Evolutionary conservation across 225 moss, liverwort and hornwort genomes (phyloP), one percentile per base, ranked within the genome.

Genomic region (Pleurozium schreberi): DNA sequence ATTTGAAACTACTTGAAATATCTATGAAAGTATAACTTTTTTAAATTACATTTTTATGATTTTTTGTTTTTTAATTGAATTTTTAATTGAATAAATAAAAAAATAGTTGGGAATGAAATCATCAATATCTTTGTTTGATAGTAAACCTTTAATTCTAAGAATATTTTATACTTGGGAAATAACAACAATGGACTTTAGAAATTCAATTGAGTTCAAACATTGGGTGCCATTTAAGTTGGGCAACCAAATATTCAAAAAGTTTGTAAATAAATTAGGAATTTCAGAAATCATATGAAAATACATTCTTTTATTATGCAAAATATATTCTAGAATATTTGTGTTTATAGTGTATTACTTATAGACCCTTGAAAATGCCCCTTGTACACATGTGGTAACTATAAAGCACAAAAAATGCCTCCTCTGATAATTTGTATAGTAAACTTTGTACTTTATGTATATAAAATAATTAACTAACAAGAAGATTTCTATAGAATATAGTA

Each of bases 291-390:
- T 18, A 18, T 47, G 18, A 74, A 18, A 45, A 27, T 30, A 10
- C 0, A 43, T 30, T 74, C 16, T 47, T 47, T 6, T 18, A 30
- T 11, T 30, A 30, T 74, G 11, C 6, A 18, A 30, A 71, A 73
- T 30, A 17, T 28, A 73, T 45, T 71, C 8, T 8, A 28, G 6
- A 71, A 43, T 28, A 28, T 6, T 9, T 27, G 17, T 28, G 2
- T 45, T 45, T 45, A 1, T 17, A 73, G 73, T 0, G 0, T 73
- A 6, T 10, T 18, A 30, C 11, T 73, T 30, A 6, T 28, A 73
- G 10, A 18, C 2, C 17, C 5, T 73, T 0, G 0, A 17, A 73
- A 73, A 10, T 10, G 5, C 0, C 10, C 45, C 15, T 71, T 10
- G 3, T 28, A 43, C 5, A 28, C 17, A 43, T 45, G 10, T 45